Conservation (phyloP, 345 rosid species). For the Populus davidiana region DNA sequence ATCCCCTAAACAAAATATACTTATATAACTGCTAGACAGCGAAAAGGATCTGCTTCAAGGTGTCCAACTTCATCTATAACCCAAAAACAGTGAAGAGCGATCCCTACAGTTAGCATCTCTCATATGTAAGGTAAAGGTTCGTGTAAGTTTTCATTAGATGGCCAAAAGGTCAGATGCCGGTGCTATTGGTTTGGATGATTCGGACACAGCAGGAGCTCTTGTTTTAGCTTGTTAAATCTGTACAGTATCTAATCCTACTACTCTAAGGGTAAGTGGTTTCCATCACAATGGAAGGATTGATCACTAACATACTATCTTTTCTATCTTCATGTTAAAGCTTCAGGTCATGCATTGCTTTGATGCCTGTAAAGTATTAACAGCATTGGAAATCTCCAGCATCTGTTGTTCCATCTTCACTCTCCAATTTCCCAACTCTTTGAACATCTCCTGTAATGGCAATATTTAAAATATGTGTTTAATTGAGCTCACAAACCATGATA, state of each 20-base stretch:
- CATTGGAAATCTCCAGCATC: constrained; percentile 53
- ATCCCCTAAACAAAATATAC: neutral
- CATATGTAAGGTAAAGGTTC: constrained; percentile 2
- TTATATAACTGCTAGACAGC: neutral
- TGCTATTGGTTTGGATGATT: neutral
- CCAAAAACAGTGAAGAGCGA: neutral
- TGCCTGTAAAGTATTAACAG: constrained; percentile 50
- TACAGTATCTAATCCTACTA: constrained; percentile 36
- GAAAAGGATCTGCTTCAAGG: neutral
- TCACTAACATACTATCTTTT: constrained; percentile 18
- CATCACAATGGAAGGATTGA: neutral
- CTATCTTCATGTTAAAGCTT: constrained; percentile 16
- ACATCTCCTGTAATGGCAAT: constrained; percentile 50
- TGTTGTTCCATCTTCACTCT: constrained; percentile 75
- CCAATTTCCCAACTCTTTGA: constrained; percentile 72
- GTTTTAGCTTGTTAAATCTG: constrained; percentile 27
- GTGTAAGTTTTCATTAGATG: constrained; percentile 4
- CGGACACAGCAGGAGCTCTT: constrained; percentile 9
- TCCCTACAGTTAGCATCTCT: constrained; percentile 1
- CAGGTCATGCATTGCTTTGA: constrained; percentile 30
- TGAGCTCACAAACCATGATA: neutral
- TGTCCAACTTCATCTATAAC: neutral
- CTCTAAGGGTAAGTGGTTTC: neutral
- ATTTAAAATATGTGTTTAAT: neutral
- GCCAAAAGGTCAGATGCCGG: constrained; percentile 24